Base-by-base conservation (phyloP, 2,329 filamentous ascomycete species). In the Lasiodiplodia gonubiensis region DNA sequence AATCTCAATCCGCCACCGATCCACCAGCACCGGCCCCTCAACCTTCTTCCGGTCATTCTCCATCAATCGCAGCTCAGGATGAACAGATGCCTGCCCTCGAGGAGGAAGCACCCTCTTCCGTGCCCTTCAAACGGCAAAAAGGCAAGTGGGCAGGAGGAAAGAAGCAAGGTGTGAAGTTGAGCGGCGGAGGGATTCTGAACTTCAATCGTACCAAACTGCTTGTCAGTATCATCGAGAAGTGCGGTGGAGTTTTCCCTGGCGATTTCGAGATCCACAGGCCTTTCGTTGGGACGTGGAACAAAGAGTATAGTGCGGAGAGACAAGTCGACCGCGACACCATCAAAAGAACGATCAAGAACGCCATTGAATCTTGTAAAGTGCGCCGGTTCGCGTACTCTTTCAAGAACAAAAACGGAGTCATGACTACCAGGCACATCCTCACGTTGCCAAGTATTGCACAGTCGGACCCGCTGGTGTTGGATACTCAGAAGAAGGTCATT, bases 201-300 rank as follows among this genome's bases (percentile, higher is more conserved):
- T 74, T 82, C 48, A 63, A 67, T 51, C 80, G 85, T 35, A 80
- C 78, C 64, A 82, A 81, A 21, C 84, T 88, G 35, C 77, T 89
- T 3, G 75, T 86, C 72, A 81, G 86, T 30, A 83, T 89, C 48
- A 72, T 89, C 14, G 78, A 85, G 53, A 80, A 81, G 59, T 84
- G 84, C 66, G 80, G 81, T 54, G 88, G 88, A 8, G 83, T 85
- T 2, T 88, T 85, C 64, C 86, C 87, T 2, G 80, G 84, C 46
- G 82, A 85, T 27, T 79, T 79, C 53, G 86, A 88, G 70, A 80
- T 89, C n/a, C 83, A 81, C 74, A 80, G 83, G 69, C 83, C 86
- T 10, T 88, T 87, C 70, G 77, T 80, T 16, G 82, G 82, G 2
- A 76, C 82, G 18, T 89, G 87, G 86, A 82, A 79, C 72, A 79